phyloP scores from a whole-genome alignment of 441 rosid genomes.

The Erysimum cheiri region DNA sequence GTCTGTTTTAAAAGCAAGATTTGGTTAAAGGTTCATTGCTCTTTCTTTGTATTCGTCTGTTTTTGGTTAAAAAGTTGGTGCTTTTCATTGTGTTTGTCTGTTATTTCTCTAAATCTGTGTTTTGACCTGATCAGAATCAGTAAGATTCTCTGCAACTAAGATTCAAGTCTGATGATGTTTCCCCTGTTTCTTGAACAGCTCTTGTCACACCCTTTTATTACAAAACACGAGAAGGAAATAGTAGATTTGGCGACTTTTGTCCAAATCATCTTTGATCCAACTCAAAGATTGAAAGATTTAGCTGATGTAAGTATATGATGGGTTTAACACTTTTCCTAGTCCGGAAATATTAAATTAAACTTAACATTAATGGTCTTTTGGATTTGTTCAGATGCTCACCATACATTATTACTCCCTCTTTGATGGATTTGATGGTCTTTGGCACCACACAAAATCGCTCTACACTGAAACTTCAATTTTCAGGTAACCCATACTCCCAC shows the following conservation, averaged over 20 bases:
- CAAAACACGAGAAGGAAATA: constrained; percentile 58
- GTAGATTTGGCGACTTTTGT: constrained; percentile 83
- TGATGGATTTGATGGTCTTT: constrained; percentile 78
- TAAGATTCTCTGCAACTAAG: background rate
- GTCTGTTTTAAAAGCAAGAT: background rate
- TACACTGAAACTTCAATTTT: constrained; percentile 73
- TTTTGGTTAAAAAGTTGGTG: background rate
- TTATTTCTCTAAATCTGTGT: background rate
- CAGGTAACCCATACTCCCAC: constrained; percentile 53
- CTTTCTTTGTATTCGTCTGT: background rate
- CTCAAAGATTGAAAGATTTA: constrained; percentile 83
- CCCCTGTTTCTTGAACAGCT: constrained; percentile 64
- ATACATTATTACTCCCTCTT: constrained; percentile 95
- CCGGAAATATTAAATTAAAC: background rate
- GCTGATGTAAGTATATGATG: constrained; percentile 79
- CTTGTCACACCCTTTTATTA: constrained; percentile 81
- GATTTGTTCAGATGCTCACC: constrained; percentile 73
- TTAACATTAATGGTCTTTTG: constrained; percentile 20
- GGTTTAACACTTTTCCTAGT: background rate
- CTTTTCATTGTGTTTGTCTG: background rate
- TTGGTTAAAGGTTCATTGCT: background rate
- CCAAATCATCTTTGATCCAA: constrained; percentile 83
- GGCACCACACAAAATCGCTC: constrained; percentile 74
- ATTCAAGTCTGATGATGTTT: constrained; percentile 32
- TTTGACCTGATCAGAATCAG: background rate